Conservation (phyloP, 1,139 yeast species). For the Pichia sp. region DNA sequence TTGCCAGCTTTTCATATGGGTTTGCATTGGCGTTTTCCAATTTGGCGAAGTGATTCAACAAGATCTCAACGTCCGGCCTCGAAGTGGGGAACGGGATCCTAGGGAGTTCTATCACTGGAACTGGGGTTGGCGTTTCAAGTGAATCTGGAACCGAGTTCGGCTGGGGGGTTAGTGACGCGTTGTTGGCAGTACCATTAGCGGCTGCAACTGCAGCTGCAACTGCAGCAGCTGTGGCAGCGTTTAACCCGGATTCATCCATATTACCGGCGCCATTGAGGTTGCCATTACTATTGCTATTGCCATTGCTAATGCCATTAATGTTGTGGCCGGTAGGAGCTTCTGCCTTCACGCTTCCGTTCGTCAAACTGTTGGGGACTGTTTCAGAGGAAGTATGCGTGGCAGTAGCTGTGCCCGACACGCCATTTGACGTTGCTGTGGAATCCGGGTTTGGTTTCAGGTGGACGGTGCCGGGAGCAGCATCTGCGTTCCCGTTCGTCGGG, state of each 20-base stretch:
- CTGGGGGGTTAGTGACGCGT: neutral
- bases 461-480: neutral
- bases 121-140: neutral
- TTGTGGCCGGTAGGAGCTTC: neutral
- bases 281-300: too few species aligned
- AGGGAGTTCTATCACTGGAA: neutral
- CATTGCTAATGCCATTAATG: too few species aligned
- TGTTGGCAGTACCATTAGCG: neutral
- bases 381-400: neutral
- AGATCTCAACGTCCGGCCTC: constrained; percentile 7
- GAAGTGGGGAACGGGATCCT: constrained; percentile 9
- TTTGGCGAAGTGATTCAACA: constrained; percentile 20
- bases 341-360: neutral
- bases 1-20: constrained; percentile 26
- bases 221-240: neutral
- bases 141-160: neutral
- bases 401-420: neutral
- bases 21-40: constrained; percentile 19
- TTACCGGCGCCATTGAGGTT: neutral
- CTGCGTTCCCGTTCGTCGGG: neutral
- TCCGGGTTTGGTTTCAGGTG: neutral
- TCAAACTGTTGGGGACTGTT: neutral
- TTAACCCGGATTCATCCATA: neutral
- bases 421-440: neutral
- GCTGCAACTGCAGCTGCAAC: neutral